A percentile compares a stretch with the other conserved stretches of the same genome.
Conservation (phyloP, 164 flowering plant genomes). For the Kalanchoe fedtschenkoi region DNA sequence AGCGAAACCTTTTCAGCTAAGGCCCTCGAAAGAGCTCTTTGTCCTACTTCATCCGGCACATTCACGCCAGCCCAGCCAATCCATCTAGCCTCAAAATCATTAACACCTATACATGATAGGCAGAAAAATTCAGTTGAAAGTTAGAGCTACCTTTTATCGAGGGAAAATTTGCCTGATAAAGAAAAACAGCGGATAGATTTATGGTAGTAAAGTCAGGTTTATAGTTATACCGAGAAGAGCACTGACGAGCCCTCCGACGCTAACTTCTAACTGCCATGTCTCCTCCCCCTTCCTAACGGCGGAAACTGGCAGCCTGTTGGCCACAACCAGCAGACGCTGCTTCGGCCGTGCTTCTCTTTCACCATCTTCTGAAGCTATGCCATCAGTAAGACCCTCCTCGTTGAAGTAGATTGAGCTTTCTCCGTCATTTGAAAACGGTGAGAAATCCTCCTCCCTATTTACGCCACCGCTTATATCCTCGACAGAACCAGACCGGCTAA, state of each 20-base stretch:
- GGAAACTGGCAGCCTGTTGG: conserved; percentile 82
- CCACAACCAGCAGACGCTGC: conserved; percentile 82
- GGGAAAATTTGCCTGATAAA: conserved; percentile 4
- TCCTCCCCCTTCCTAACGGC: conserved; percentile 75
- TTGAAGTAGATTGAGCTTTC: conserved; percentile 17
- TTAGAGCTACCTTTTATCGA: not conserved
- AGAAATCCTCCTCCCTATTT: conserved; percentile 13
- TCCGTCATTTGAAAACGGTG: conserved; percentile 16
- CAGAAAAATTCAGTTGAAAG: conserved; percentile 4
- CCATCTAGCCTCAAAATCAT: conserved; percentile 87
- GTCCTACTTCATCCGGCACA: conserved; percentile 87
- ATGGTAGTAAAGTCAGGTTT: too few species aligned
- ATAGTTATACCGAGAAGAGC: conserved; percentile 72
- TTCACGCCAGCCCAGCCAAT: conserved; percentile 99
- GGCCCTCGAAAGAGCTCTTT: conserved; percentile 68
- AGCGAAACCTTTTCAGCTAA: conserved; percentile 72
- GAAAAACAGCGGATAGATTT: not conserved
- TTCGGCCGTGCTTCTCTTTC: conserved; percentile 35
- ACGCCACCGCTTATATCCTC: conserved; percentile 22
- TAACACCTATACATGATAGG: conserved; percentile 46
- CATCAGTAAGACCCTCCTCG: conserved; percentile 34
- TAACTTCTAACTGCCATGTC: conserved; percentile 75
- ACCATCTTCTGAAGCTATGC: conserved; percentile 23
- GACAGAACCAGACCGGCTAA: conserved; percentile 19
- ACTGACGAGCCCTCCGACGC: conserved; percentile 89